Conservation (phyloP, 768 basidiomycete genomes). For the Lactarius sanguifluus region DNA sequence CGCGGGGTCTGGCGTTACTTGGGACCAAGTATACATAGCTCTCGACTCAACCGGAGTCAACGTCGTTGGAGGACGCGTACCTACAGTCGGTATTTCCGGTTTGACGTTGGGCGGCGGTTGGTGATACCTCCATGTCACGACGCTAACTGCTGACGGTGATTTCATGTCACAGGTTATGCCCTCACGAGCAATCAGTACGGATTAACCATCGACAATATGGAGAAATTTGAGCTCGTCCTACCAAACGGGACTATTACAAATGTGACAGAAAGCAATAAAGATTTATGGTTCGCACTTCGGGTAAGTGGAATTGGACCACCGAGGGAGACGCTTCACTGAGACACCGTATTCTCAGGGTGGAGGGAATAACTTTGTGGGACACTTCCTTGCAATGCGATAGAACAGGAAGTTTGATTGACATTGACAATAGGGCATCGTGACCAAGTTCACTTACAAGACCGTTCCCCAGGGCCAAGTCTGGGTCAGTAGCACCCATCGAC, state of each 20-base stretch:
- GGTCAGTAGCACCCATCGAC: neutral
- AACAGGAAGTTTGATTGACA: neutral
- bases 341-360: slow-evolving; percentile 8
- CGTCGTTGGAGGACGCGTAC: slow-evolving; percentile 31
- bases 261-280: neutral
- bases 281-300: slow-evolving; percentile 8
- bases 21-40: slow-evolving; percentile 32
- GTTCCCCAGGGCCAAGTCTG: slow-evolving; percentile 7
- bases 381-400: neutral
- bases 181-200: too few species aligned
- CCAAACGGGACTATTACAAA: slow-evolving; percentile 34
- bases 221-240: slow-evolving; percentile 33
- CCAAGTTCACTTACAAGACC: slow-evolving; percentile 1
- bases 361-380: slow-evolving; percentile 22
- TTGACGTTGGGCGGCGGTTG: slow-evolving; percentile 10
- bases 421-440: slow-evolving; percentile 12
- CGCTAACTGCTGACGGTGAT: too few species aligned
- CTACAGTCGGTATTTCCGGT: slow-evolving; percentile 31
- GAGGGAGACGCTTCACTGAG: neutral
- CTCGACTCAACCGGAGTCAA: slow-evolving; percentile 26
- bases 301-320: slow-evolving; percentile 1
- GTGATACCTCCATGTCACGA: neutral
- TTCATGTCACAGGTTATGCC: too few species aligned
- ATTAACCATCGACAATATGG: slow-evolving; percentile 34
- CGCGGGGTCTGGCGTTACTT: slow-evolving; percentile 32